Evolutionary conservation across 1,139 yeast genomes (phyloP).

Genomic region (Martiniozyma asiatica): DNA sequence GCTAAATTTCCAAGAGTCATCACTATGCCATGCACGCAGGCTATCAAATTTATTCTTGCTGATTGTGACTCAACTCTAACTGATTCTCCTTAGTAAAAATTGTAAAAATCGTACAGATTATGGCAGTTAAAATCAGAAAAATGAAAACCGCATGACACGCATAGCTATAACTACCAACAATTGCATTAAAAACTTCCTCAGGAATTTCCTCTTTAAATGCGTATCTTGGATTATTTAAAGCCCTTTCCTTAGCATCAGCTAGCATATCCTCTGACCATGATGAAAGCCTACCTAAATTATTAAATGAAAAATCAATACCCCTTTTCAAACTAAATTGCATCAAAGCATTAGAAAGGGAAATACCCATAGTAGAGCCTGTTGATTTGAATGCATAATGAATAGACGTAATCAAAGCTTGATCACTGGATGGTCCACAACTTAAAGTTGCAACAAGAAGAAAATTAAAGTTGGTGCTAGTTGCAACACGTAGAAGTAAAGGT

Average conservation of each 20-base stretch:
- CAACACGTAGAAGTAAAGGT: conserved; percentile 27
- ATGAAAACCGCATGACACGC: conserved; percentile 14
- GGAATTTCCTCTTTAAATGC: conserved; percentile 25
- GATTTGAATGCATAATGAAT: conserved; percentile 36
- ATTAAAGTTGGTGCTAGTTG: conserved; percentile 29
- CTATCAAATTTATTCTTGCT: too few relatives aligned
- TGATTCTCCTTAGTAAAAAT: not conserved
- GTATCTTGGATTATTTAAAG: conserved; percentile 29
- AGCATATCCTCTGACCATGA: too few relatives aligned
- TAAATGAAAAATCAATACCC: too few relatives aligned
- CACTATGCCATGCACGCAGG: too few relatives aligned
- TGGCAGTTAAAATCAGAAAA: not conserved
- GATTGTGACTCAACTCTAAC: too few relatives aligned
- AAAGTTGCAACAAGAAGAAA: conserved; percentile 31
- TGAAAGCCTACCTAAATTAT: too few relatives aligned
- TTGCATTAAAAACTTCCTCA: conserved; percentile 22
- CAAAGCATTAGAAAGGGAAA: conserved; percentile 31
- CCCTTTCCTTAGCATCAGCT: conserved; percentile 13
- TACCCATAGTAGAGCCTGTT: conserved; percentile 37
- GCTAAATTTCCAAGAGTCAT: too few relatives aligned
- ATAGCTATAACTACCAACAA: conserved; percentile 25
- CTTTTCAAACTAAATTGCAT: conserved; percentile 22
- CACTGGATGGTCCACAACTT: conserved; percentile 29
- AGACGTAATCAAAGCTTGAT: conserved; percentile 35
- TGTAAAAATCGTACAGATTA: not conserved